Evolutionary conservation across 2,329 filamentous ascomycete species (phyloP), one percentile per base, ranked within the genome.

Genomic region (Aschersonia sp.): DNA sequence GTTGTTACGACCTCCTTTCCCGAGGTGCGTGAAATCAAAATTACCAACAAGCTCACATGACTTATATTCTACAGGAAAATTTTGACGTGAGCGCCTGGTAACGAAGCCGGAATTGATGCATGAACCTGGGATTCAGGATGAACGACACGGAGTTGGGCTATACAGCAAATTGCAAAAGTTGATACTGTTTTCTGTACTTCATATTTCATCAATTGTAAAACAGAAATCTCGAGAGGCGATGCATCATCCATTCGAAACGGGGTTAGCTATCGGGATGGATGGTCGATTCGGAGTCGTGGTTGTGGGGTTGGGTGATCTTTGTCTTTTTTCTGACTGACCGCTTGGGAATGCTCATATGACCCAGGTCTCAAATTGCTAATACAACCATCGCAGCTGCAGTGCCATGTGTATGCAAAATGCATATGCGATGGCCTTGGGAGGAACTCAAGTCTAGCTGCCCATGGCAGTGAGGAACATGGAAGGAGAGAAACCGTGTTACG

Each of bases 1-100:
- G 94, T 98, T 31, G 88, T 98, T 10, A 88, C 87, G 3, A 97
- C 92, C 4, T 96, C 92, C 68, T 98, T 96, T 64, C 85, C 88
- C 29, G 94, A 97, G 77, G 85, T 87, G 70, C 65, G 70, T 48
- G 7, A n/a, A 42, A 7, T 14, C n/a, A 7, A 14, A n/a, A 3
- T 22, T 43, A 14, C 8, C 4, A 42, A 0, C 10, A 29, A 30
- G 46, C 39, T 39, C 5, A 37, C 42, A 46, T 48, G 42, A 22
- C 5, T 45, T 11, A 45, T 49, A 8, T 37, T n/a, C 12, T 42
- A 39, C 52, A 89, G 81, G 90, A 97, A 67, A 95, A 94, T 62
- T 97, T 96, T 57, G 90, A 97, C 59, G 85, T 94, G 49, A 79
- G 78, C 58, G 87, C 87, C 45, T 95, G 88, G 87, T 94, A 80